Evolutionary conservation across 2,329 filamentous ascomycete species (phyloP).

Genomic region (Fusarium marasasianum): DNA sequence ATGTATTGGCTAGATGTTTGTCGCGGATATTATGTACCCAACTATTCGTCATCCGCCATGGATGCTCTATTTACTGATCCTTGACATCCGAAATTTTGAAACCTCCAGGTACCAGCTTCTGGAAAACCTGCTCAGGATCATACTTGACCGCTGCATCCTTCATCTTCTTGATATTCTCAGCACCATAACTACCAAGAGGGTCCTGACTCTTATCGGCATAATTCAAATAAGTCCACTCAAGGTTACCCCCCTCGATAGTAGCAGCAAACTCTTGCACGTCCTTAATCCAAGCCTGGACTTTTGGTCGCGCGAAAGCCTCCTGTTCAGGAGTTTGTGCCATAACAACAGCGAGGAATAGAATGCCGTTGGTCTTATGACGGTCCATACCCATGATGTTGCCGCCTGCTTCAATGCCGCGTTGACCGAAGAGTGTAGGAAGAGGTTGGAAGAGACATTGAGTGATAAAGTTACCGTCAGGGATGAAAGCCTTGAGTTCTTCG

Average conservation of each 20-base stretch:
- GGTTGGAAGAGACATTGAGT: constrained; percentile 29
- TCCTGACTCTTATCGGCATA: constrained; percentile 34
- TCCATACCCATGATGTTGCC: constrained; percentile 29
- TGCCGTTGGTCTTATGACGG: constrained; percentile 15
- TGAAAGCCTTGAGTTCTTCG: constrained; percentile 18
- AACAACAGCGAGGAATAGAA: constrained; percentile 11
- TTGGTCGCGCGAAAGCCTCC: constrained; percentile 11
- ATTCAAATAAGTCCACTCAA: constrained; percentile 35
- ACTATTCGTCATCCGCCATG: fast-evolving
- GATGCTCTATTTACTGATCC: not conserved
- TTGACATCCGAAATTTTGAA: constrained; percentile 38
- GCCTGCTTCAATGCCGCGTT: constrained; percentile 19
- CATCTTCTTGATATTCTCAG: constrained; percentile 35
- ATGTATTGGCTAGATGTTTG: too few species aligned
- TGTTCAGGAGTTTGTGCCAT: constrained; percentile 21
- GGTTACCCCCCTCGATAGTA: constrained; percentile 22
- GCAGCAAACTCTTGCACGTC: constrained; percentile 9
- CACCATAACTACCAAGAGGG: constrained; percentile 33
- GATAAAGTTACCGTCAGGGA: constrained; percentile 19
- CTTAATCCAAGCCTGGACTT: constrained; percentile 13
- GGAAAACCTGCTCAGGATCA: constrained; percentile 43
- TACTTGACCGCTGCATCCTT: constrained; percentile 31
- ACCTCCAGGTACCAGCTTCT: constrained; percentile 32
- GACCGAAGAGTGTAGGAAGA: constrained; percentile 11
- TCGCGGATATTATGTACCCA: too few species aligned